phyloP scores from a whole-genome alignment of 2,329 filamentous ascomycete genomes.

The Rutstroemia sydowiana region DNA sequence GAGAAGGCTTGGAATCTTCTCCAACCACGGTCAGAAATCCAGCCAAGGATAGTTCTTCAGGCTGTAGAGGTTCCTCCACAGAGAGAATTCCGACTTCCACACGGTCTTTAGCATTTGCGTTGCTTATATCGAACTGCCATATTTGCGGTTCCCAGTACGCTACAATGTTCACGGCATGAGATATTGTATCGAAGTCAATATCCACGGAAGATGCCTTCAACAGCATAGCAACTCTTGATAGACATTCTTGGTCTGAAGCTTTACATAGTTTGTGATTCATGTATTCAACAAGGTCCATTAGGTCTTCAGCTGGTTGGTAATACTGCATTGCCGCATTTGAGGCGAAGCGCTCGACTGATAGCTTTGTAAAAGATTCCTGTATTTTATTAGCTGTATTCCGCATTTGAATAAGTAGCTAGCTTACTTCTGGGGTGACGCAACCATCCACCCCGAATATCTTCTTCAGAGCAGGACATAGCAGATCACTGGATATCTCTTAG shows the following conservation, averaged over 20 bases:
- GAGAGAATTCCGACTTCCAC: constrained; percentile 78
- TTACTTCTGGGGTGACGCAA: constrained; percentile 46
- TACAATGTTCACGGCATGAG: constrained; percentile 57
- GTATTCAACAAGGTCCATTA: constrained; percentile 48
- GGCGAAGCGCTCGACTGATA: constrained; percentile 54
- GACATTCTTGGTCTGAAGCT: constrained; percentile 41
- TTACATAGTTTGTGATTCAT: constrained; percentile 46
- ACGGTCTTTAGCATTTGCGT: constrained; percentile 37
- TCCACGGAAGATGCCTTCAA: constrained; percentile 59
- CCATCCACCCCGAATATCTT: constrained; percentile 48
- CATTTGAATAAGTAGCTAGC: neutral
- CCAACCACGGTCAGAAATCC: constrained; percentile 75
- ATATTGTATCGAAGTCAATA: constrained; percentile 66
- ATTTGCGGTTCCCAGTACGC: constrained; percentile 49
- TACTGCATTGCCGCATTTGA: constrained; percentile 62
- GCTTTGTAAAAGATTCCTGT: constrained; percentile 53
- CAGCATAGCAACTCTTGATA: constrained; percentile 39
- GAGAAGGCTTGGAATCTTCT: constrained; percentile 62
- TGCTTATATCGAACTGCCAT: constrained; percentile 24
- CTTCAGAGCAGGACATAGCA: constrained; percentile 52
- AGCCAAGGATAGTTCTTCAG: constrained; percentile 69
- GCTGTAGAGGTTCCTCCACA: constrained; percentile 54
- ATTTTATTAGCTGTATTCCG: constrained; percentile 7
- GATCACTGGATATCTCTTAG: constrained; percentile 31
- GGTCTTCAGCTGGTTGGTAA: constrained; percentile 54